Conservation (phyloP, 2,329 filamentous ascomycete genomes). For the Acrocalymma vagum region DNA sequence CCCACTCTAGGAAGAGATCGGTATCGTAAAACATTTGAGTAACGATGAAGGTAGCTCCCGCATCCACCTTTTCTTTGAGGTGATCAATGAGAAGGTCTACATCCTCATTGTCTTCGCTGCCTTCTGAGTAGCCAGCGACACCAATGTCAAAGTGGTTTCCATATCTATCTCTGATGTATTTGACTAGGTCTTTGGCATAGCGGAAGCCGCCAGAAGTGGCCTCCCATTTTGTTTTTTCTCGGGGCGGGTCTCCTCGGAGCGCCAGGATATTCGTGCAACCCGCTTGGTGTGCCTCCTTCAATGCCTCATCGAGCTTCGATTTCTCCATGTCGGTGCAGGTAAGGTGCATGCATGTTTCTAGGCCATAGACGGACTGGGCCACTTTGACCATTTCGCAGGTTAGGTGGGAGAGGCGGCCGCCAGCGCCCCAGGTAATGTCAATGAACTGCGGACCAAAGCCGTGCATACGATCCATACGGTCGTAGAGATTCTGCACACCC, state of each 20-base stretch:
- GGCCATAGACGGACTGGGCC: slow-evolving; percentile 91
- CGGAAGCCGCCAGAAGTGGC: slow-evolving; percentile 86
- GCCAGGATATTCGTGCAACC: slow-evolving; percentile 98
- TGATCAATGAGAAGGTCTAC: slow-evolving; percentile 87
- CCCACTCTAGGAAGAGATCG: slow-evolving; percentile 94
- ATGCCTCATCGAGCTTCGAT: slow-evolving; percentile 87
- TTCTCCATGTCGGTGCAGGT: slow-evolving; percentile 98
- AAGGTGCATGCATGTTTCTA: slow-evolving; percentile 99
- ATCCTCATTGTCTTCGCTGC: slow-evolving; percentile 90
- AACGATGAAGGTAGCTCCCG: slow-evolving; percentile 90
- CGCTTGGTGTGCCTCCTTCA: slow-evolving; percentile 88
- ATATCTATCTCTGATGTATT: slow-evolving; percentile 80
- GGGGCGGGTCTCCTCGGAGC: slow-evolving; percentile 88
- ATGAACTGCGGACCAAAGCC: slow-evolving; percentile 93
- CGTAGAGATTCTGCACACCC: slow-evolving; percentile 98
- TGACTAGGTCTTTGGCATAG: slow-evolving; percentile 91
- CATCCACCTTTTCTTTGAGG: slow-evolving; percentile 96
- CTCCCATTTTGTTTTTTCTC: slow-evolving; percentile 94
- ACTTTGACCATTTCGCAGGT: slow-evolving; percentile 98
- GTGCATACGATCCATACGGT: slow-evolving; percentile 99
- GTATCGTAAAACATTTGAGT: slow-evolving; percentile 99
- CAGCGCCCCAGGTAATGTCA: slow-evolving; percentile 98
- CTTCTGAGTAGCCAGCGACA: slow-evolving; percentile 95
- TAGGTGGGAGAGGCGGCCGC: slow-evolving; percentile 87
- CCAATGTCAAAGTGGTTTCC: slow-evolving; percentile 96